Evolutionary conservation across 2,329 filamentous ascomycete genomes (phyloP).

Genomic region (Pseudogymnoascus sp.): DNA sequence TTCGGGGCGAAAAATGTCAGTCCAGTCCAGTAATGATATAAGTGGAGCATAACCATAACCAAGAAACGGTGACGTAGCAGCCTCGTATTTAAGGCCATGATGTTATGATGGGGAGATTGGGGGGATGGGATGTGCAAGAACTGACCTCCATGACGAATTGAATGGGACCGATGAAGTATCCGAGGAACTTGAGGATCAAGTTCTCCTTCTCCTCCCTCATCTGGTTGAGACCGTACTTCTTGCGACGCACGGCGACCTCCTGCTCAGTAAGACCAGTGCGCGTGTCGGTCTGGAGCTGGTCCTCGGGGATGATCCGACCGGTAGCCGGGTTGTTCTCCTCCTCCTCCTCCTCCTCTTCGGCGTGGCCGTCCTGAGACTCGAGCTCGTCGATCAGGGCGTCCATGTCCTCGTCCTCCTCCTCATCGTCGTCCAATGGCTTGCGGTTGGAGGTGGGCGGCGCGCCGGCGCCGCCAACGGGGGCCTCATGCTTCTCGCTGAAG

Average conservation of each 20-base stretch:
- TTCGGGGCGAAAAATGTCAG: slow-evolving; percentile 12
- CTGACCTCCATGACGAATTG: slow-evolving; percentile 89
- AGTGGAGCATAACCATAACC: background rate
- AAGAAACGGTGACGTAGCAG: background rate
- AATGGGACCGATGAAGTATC: slow-evolving; percentile 81
- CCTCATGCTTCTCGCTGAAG: slow-evolving; percentile 54
- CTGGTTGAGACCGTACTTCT: slow-evolving; percentile 75
- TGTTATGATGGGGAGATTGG: background rate
- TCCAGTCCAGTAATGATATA: background rate
- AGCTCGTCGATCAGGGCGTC: slow-evolving; percentile 82
- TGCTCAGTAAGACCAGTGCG: slow-evolving; percentile 61
- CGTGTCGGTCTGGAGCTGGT: slow-evolving; percentile 69
- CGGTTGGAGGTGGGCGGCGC: slow-evolving; percentile 24
- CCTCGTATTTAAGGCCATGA: background rate
- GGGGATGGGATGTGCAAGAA: slow-evolving; percentile 14
- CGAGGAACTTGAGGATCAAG: slow-evolving; percentile 69
- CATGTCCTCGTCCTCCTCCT: slow-evolving; percentile 76
- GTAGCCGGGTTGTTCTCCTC: slow-evolving; percentile 43
- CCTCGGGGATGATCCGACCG: slow-evolving; percentile 59
- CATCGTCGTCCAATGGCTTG: slow-evolving; percentile 35
- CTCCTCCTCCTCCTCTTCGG: slow-evolving; percentile 54
- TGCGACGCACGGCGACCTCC: slow-evolving; percentile 56
- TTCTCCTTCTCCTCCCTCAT: slow-evolving; percentile 92
- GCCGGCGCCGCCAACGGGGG: slow-evolving; percentile 27
- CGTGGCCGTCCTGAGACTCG: slow-evolving; percentile 68